These are phyloP conservation scores for Ophiostoma piceae DNA, from an alignment of 2,329 filamentous ascomycete genomes.

Conservation along the genomic window DNA sequence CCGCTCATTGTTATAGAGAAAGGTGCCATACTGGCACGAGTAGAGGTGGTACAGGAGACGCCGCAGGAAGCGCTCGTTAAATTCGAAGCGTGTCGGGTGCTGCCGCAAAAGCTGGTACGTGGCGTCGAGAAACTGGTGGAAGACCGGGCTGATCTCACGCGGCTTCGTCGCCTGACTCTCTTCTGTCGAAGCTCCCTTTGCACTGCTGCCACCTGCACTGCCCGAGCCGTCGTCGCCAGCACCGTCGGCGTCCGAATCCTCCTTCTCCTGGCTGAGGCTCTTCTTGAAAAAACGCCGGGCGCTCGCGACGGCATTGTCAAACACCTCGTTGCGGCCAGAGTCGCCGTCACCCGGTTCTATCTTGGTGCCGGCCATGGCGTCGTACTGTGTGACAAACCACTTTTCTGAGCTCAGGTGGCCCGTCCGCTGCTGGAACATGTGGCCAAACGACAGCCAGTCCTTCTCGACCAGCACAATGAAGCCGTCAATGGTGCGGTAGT, in stretches of 20 bases:
- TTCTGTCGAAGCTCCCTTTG: conserved; percentile 32
- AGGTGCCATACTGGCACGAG: conserved; percentile 94
- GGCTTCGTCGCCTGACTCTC: conserved; percentile 66
- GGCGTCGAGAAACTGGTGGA: conserved; percentile 94
- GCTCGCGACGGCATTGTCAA: conserved; percentile 78
- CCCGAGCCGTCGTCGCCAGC: conserved; percentile 34
- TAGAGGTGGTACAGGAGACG: conserved; percentile 89
- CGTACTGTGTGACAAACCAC: conserved; percentile 86
- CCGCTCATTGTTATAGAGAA: conserved; percentile 91
- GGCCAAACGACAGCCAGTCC: conserved; percentile 95
- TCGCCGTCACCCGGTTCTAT: conserved; percentile 59
- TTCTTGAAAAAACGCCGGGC: conserved; percentile 89
- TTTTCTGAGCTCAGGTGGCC: conserved; percentile 85
- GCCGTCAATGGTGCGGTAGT: conserved; percentile 87
- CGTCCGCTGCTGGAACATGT: conserved; percentile 93
- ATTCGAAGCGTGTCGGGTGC: conserved; percentile 85
- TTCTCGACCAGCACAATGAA: conserved; percentile 95
- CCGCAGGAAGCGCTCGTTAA: conserved; percentile 87
- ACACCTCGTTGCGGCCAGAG: conserved; percentile 58
- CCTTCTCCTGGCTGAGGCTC: conserved; percentile 56
- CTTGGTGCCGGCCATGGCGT: conserved; percentile 61
- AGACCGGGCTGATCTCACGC: conserved; percentile 93
- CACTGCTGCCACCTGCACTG: conserved; percentile 32
- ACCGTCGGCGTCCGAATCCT: conserved; percentile 57
- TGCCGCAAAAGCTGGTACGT: conserved; percentile 87